Base-by-base conservation (phyloP, 1,284 basidiomycete species). In the Malassezia cuniculi region DNA sequence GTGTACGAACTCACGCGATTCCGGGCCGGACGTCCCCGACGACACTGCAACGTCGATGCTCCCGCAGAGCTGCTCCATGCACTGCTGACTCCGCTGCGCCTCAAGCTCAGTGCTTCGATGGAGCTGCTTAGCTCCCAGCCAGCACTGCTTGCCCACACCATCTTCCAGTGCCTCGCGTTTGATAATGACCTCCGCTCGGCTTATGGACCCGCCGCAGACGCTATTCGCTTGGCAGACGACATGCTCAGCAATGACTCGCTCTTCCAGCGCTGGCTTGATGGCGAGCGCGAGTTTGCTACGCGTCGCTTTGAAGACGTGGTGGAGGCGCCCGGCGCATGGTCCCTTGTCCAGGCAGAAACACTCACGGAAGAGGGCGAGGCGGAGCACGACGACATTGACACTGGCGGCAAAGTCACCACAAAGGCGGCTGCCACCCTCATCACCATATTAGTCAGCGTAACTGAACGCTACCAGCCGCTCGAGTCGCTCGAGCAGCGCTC, bases 151-250 rank as follows among this genome's bases (percentile, higher is more conserved):
- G 90, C 90, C 0, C 90, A 97, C 62, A 94, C 86, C 0, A 81
- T 97, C 31, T 90, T 90, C 63, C 85, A 94, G 67, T 76, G 85
- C 0, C 71, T 95, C 6, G 69, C 79, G 0, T 97, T 95, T 52
- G 93, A 97, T 68, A 77, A 80, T 20, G 75, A 79, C 6, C 66
- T 95, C 3, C 43, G 50, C 0, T 31, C 31, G 2, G 15, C 73
- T 73, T 38, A 61, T 48, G 5, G 55, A 40, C 40, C 42, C n/a
- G 32, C 53, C 30, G 48, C 55, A 39, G 28, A 32, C 6, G 45
- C 42, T 6, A 25, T 49, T 4, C 41, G 43, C 29, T 26, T 66
- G 6, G 50, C 81, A 41, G 80, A 82, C 18, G 74, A 83, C 7
- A 78, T 97, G 5, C 73, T 97, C 1, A 81, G 78, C 6, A 78